Conservation (phyloP, 1,284 basidiomycete genomes). For the Fistulinella cinereoalba region DNA sequence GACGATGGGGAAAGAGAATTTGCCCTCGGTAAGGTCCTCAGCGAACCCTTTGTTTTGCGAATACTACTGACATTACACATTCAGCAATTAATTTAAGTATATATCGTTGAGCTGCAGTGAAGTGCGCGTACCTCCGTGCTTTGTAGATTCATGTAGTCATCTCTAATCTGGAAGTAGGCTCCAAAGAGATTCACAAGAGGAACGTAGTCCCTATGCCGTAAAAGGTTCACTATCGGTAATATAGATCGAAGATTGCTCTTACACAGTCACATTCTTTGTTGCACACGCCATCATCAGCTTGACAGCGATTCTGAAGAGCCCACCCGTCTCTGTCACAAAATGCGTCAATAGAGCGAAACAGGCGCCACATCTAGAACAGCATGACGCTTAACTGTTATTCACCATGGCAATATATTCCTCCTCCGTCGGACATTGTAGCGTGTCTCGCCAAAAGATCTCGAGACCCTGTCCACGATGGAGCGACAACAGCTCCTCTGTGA, state of each 20-base stretch:
- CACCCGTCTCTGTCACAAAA: slow-evolving; percentile 88
- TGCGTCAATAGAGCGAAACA: slow-evolving; percentile 8
- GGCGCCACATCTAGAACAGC: background rate
- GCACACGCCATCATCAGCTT: slow-evolving; percentile 95
- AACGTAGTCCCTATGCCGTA: slow-evolving; percentile 69
- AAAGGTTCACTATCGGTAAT: background rate
- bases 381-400: slow-evolving; percentile 75
- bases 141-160: slow-evolving; percentile 97
- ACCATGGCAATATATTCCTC: slow-evolving; percentile 97
- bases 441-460: slow-evolving; percentile 94
- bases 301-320: slow-evolving; percentile 88
- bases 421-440: slow-evolving; percentile 88
- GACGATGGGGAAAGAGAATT: slow-evolving; percentile 94
- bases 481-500: slow-evolving; percentile 86
- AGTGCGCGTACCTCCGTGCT: slow-evolving; percentile 77
- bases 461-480: slow-evolving; percentile 95
- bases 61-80: slow-evolving; percentile 55
- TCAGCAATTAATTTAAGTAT: background rate
- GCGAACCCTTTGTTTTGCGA: slow-evolving; percentile 90
- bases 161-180: slow-evolving; percentile 93
- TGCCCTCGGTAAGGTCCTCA: slow-evolving; percentile 94
- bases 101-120: background rate
- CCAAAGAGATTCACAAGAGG: slow-evolving; percentile 94
- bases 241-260: slow-evolving; percentile 26
- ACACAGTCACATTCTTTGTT: slow-evolving; percentile 63